A percentile compares a stretch with the other conserved stretches of the same genome.
These are phyloP conservation scores for Ascochyta pisi DNA, from an alignment of 2,329 filamentous ascomycete genomes.

Conservation along the genomic window DNA sequence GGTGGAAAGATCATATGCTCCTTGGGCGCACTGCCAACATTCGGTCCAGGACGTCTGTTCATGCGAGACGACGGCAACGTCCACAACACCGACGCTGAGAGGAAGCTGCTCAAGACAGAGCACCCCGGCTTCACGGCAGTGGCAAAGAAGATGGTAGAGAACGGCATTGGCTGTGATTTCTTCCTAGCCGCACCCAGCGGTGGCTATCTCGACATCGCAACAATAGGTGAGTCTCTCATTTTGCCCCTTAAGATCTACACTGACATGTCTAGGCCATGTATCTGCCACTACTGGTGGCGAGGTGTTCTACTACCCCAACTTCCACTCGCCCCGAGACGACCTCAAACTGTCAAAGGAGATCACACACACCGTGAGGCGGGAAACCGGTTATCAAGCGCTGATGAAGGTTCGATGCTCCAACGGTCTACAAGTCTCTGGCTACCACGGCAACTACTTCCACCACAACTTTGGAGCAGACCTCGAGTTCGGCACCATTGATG, in stretches of 20 bases:
- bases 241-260: not conserved
- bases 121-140: conserved; percentile 86
- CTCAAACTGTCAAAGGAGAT: conserved; percentile 86
- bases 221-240: conserved; percentile 69
- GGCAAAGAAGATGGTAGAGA: conserved; percentile 84
- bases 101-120: conserved; percentile 89
- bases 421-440: conserved; percentile 89
- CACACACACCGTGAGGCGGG: conserved; percentile 81
- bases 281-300: conserved; percentile 91
- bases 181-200: conserved; percentile 92
- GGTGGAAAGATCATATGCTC: conserved; percentile 94
- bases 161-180: conserved; percentile 89
- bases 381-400: conserved; percentile 92
- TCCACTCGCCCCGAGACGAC: conserved; percentile 84
- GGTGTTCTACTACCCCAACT: conserved; percentile 96
- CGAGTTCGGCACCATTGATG: conserved; percentile 89
- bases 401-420: conserved; percentile 99
- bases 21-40: conserved; percentile 85
- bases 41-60: conserved; percentile 84
- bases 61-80: conserved; percentile 88
- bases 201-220: conserved; percentile 90
- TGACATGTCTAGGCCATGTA: conserved; percentile 69
- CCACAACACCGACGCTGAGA: conserved; percentile 81
- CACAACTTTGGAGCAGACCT: conserved; percentile 94
- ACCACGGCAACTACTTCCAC: conserved; percentile 95